Base-by-base conservation (phyloP, 2,329 filamentous ascomycete species). In the Penicillium paneum region DNA sequence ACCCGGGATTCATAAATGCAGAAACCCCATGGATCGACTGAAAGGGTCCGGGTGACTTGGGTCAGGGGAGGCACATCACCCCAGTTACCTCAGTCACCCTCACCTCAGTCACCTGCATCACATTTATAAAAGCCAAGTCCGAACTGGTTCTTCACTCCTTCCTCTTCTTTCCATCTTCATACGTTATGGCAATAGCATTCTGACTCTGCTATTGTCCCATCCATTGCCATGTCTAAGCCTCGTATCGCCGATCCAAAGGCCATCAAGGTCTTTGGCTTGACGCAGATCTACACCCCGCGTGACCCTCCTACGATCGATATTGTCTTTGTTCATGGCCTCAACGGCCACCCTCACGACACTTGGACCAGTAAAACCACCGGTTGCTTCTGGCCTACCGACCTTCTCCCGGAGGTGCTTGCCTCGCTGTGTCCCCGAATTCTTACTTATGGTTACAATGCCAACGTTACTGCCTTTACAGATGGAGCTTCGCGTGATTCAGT, bases 391-490 rank as follows among this genome's bases (percentile, higher is more conserved):
- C 88, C 88, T 0, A 73, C 78, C 12, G 83, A 90, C 57, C 78
- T 91, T 13, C 78, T 91, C 1, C 87, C 88, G 0, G 67, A 73
- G 1, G 79, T 85, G 2, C 74, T 90, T 15, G 79, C 78, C 49
- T 74, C 78, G 10, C 76, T 78, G 11, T 80, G 80, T 24, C 85
- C 85, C 49, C 84, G 89, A 48, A 76, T 91, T 19, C 72, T 90
- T 50, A 85, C 87, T 0, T 90, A 90, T 66, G 88, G 88, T 24
- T 91, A 90, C 68, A 89, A 91, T 67, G 86, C 87, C 24, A 85
- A 89, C 55, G 78, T 82, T 1, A 71, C 74, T 35, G 70, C 78
- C 0, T 81, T 81, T 58, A 76, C 72, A 2, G 74, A 77, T 60
- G 79, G 81, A 50, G 81, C 78, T 17, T 81, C 83, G 3, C 87